Base-by-base conservation (phyloP, 2,329 filamentous ascomycete species). In the Colletotrichum sp. region DNA sequence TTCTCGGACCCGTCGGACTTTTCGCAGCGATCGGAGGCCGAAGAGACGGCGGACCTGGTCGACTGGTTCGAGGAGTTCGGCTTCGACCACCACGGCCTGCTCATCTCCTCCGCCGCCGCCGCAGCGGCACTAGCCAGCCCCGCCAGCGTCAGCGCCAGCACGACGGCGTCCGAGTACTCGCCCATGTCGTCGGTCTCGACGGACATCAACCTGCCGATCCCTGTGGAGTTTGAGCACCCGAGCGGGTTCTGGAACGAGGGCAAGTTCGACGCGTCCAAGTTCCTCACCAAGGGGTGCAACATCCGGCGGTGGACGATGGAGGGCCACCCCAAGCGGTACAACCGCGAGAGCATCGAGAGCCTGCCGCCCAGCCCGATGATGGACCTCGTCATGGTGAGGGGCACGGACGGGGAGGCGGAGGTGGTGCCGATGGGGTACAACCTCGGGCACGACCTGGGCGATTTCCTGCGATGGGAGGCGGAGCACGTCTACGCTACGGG, bases 381-480 rank as follows among this genome's bases (percentile, higher is more conserved):
- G 63, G 86, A 88, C 61, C 82, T 86, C 13, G 80, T 85, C 32
- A 82, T 90, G 24, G 84, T 89, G 52, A 83, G 83, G 30, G 83
- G 82, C 57, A 79, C 77, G 34, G 74, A 77, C 32, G 79, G 80
- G 43, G 76, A 81, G 30, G 77, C 84, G 34, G 85, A 86, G 68
- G 80, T 85, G 12, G 87, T 90, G 69, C 89, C 90, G 1, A 92
- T 93, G 91, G 90, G 90, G 0, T 92, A 89, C 79, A 93, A 93
- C 77, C 84, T 93, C 4, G 87, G 87, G 13, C 89, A 92, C 76
- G 91, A 92, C 79, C 80, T 92, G 52, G 89, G 89, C 2, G 90
- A 92, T 76, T 92, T 91, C 78, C 79, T 93, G 64, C 86, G 84
- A 71, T 92, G 90, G 90, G 90, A 91, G 81, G 83, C 88, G 6